Percentiles rank a stretch among this genome's conserved stretches.
These are phyloP conservation scores for Beauveria sp. DNA, from an alignment of 2,329 filamentous ascomycete genomes.

Conservation along the genomic window DNA sequence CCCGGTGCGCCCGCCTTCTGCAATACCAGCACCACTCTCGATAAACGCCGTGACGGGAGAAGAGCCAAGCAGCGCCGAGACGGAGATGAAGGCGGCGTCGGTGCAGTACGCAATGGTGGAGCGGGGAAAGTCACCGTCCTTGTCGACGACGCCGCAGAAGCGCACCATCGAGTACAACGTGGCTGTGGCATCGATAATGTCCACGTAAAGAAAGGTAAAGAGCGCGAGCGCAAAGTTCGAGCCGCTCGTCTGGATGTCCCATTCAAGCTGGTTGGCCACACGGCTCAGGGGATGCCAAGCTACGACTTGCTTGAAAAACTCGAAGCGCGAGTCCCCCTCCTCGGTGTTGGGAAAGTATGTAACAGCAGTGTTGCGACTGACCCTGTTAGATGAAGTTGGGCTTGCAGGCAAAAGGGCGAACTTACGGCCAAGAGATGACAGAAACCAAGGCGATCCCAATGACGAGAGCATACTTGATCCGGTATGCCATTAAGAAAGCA, in stretches of 20 bases:
- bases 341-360: constrained; percentile 64
- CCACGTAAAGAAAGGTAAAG: constrained; percentile 72
- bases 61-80: constrained; percentile 61
- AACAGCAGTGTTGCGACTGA: constrained; percentile 55
- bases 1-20: constrained; percentile 66
- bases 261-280: constrained; percentile 57
- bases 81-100: constrained; percentile 63
- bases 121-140: constrained; percentile 75
- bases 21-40: constrained; percentile 68
- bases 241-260: constrained; percentile 48
- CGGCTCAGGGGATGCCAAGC: constrained; percentile 62
- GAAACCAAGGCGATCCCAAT: constrained; percentile 66
- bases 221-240: constrained; percentile 62
- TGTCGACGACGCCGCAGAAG: constrained; percentile 59
- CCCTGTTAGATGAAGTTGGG: constrained; percentile 10
- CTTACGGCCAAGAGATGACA: constrained; percentile 66
- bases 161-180: constrained; percentile 77
- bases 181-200: constrained; percentile 71
- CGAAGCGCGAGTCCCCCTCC: constrained; percentile 57
- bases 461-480: constrained; percentile 67
- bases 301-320: constrained; percentile 67
- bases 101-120: constrained; percentile 72
- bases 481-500: constrained; percentile 71
- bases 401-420: constrained; percentile 13
- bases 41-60: constrained; percentile 70